Base-by-base conservation (phyloP, 441 rosid species). In the Pelargonium australe region DNA sequence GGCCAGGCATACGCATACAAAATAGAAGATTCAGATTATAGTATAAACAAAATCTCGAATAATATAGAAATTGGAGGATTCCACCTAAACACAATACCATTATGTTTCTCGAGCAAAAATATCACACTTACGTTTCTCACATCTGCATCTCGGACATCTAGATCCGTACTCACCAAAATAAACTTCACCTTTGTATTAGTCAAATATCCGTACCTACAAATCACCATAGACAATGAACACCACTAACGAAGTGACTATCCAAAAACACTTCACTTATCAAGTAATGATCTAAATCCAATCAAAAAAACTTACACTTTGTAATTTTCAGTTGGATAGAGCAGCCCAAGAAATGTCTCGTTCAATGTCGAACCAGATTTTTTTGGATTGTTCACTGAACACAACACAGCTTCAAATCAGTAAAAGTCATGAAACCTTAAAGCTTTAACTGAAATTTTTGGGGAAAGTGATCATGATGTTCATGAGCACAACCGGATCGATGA, bases 121-220 rank as follows among this genome's bases (percentile, higher is more conserved):
- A 31, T 31, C 37, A 20, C 25, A 72, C 96, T 91, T 80, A 88
- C 96, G 87, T 78, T 89, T 84, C 88, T 85, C 60, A 89, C 95
- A 77, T 94, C 92, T 0, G 88, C 93, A 76, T 94, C 97, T 83
- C 81, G 85, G 64, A 90, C 94, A 78, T 89, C 96, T 72, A 88
- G 72, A 86, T 93, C 96, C 2, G 92, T 89, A 0, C 89, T 89
- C 72, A 93, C 97, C 82, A 89, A 62, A 70, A 91, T 88, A 75
- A 93, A 89, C 69, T 93, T 93, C 72, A 91, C 98, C 82, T 91
- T 89, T 23, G 97, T 91, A 85, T 91, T 93, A 31, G 97, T 93
- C 90, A 91, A 84, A 81, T 89, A 91, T 67, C 95, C 96, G 66
- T 91, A 89, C 70, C 96, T 91, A 76, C 70, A 77, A 16, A 14